Conservation (phyloP, 305 asterid species). For the Fraxinus paxiana region DNA sequence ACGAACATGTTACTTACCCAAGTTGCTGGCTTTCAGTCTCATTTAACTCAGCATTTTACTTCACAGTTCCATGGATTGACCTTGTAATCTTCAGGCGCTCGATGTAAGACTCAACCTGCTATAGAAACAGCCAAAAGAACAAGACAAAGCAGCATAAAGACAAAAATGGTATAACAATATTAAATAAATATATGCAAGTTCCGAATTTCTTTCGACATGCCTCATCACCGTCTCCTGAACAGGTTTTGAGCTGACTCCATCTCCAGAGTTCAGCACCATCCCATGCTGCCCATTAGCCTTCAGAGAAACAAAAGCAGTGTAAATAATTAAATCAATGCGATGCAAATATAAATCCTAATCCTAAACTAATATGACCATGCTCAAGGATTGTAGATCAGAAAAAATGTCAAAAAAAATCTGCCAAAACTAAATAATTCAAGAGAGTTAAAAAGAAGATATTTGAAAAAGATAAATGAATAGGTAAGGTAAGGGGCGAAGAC, state of each 20-base stretch:
- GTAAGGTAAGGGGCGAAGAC: slow-evolving; percentile 25
- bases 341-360: slow-evolving; percentile 1
- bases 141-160: slow-evolving; percentile 21
- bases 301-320: slow-evolving; percentile 32
- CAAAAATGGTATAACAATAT: slow-evolving; percentile 2
- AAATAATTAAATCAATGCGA: slow-evolving; percentile 8
- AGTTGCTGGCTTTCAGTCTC: slow-evolving; percentile 36
- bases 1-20: slow-evolving; percentile 38
- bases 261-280: slow-evolving; percentile 31
- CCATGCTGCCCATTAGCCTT: slow-evolving; percentile 42
- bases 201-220: slow-evolving; percentile 28
- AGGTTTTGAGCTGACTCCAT: slow-evolving; percentile 33
- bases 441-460: background rate
- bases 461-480: background rate
- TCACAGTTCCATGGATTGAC: background rate
- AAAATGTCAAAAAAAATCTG: background rate
- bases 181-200: background rate
- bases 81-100: slow-evolving; percentile 35
- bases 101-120: slow-evolving; percentile 44
- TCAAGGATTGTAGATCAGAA: background rate
- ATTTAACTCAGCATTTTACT: background rate
- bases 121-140: slow-evolving; percentile 20
- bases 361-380: background rate
- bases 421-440: background rate
- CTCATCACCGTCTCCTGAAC: slow-evolving; percentile 36